Base-by-base conservation (phyloP, 2,329 filamentous ascomycete genomes). In the Aspergillus fumigatus region DNA sequence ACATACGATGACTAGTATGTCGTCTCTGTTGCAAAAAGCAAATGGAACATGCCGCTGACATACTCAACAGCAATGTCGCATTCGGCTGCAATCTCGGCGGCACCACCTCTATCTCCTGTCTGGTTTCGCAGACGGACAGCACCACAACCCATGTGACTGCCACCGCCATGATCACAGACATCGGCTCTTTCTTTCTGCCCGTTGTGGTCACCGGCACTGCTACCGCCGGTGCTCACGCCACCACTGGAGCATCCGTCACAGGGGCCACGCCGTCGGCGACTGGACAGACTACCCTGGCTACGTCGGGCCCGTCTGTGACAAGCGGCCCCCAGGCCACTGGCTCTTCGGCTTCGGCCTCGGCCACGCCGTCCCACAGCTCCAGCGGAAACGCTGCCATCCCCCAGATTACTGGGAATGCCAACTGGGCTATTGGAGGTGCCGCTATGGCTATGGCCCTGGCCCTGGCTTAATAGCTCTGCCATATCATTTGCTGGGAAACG, bases 81-180 rank as follows among this genome's bases (percentile, higher is more conserved):
- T 26, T 49, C 52, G 51, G 49, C 49, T 71, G 68, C 66, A 56
- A 61, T 7, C 45, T 66, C 58, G 58, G 56, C 21, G 60, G 63
- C 50, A 66, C 65, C 35, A 69, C 68, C 48, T 66, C 56, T 45
- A 56, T 66, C 56, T 67, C 64, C 19, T 71, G 68, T 62, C 54
- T 48, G 6, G 56, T 55, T 7, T 27, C 61, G 9, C 10, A 49
- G n/a, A 43, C 55, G n/a, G 64, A 65, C 52, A 61, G 54, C 19
- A 61, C 54, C 19, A 59, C 55, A 5, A 62, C 62, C 27, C 52
- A 53, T 5, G 48, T 54, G n/a, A 49, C 49, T 40, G 25, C 55
- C 45, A 59, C 48, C 45, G 56, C 58, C 51, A 50, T 67, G 29
- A 64, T 62, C 60, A 60, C 61, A 64, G 47, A 49, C 5, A 25